Percentiles rank a stretch among this genome's conserved stretches.
These are phyloP conservation scores for Magnusiomyces starmeri DNA, from an alignment of 1,139 yeast species.

Conservation along the genomic window DNA sequence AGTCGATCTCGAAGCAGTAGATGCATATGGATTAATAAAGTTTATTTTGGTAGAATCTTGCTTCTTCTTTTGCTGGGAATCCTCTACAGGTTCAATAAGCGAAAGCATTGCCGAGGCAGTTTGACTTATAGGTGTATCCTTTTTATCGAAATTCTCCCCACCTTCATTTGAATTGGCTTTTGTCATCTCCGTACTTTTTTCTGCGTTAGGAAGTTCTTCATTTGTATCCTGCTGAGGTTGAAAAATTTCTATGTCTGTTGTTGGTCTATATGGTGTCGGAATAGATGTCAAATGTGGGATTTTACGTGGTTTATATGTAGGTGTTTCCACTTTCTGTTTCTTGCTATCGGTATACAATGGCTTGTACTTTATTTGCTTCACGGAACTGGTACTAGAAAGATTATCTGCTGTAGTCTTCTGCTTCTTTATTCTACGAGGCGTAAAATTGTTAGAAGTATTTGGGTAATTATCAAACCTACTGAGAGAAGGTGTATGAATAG, in stretches of 20 bases:
- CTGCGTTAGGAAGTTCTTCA: neutral
- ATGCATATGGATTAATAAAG: constrained; percentile 46
- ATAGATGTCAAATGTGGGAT: neutral
- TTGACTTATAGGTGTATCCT: neutral
- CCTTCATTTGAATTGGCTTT: neutral
- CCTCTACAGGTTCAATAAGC: constrained; percentile 1
- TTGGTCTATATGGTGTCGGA: constrained; percentile 6
- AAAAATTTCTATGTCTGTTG: neutral
- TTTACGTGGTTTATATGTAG: neutral
- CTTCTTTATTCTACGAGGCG: neutral
- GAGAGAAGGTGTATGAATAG: constrained; percentile 1
- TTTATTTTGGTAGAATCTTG: neutral
- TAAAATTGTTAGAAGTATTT: neutral
- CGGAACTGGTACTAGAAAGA: neutral
- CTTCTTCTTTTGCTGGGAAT: neutral
- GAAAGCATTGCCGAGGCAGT: constrained; percentile 8
- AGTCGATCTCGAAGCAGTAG: constrained; percentile 23
- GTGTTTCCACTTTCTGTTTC: neutral
- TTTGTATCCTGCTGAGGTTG: neutral
- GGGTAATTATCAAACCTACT: constrained; percentile 1
- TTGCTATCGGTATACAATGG: neutral
- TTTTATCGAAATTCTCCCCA: neutral
- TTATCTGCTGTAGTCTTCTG: neutral
- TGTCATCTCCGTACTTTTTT: neutral
- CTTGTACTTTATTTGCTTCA: neutral